phyloP scores from a whole-genome alignment of 768 basidiomycete genomes.

The Dioszegia hungarica region DNA sequence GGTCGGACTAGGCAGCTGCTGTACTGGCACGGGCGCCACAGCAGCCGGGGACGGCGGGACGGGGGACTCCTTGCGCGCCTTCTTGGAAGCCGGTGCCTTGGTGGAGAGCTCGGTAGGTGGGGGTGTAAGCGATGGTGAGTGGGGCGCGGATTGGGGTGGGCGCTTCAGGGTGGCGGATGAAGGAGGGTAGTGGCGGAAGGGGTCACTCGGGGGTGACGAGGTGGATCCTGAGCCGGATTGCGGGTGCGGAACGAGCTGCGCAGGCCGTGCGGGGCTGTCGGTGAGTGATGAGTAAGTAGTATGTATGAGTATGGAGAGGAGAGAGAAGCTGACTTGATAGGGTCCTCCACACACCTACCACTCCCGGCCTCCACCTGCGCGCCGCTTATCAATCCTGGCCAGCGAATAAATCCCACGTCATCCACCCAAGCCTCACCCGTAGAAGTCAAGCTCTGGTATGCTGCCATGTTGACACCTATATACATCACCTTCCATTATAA shows the following conservation, averaged over 20 bases:
- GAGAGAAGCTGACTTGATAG: background rate
- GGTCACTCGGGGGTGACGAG: background rate
- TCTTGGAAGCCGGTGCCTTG: background rate
- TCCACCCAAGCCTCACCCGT: no score
- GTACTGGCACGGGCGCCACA: background rate
- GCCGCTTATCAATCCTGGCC: no score
- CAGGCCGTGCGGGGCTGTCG: no score
- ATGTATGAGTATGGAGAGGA: no score
- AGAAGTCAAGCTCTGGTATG: no score
- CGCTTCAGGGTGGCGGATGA: slow-evolving; percentile 2
- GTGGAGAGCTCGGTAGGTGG: background rate
- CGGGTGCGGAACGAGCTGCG: no score
- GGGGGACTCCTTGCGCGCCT: background rate
- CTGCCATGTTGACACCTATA: background rate
- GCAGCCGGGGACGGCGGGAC: background rate
- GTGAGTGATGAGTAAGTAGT: no score
- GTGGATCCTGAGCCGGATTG: no score
- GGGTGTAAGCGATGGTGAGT: background rate
- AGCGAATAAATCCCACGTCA: no score
- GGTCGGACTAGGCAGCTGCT: slow-evolving; percentile 2
- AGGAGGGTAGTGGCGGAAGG: background rate
- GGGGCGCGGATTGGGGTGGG: background rate
- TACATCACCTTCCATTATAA: background rate
- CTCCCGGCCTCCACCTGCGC: no score
- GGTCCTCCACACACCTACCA: no score